Percentiles rank a stretch among this genome's conserved stretches.
Conservation (phyloP, 2,329 filamentous ascomycete genomes). For the Aspergillus fischeri region DNA sequence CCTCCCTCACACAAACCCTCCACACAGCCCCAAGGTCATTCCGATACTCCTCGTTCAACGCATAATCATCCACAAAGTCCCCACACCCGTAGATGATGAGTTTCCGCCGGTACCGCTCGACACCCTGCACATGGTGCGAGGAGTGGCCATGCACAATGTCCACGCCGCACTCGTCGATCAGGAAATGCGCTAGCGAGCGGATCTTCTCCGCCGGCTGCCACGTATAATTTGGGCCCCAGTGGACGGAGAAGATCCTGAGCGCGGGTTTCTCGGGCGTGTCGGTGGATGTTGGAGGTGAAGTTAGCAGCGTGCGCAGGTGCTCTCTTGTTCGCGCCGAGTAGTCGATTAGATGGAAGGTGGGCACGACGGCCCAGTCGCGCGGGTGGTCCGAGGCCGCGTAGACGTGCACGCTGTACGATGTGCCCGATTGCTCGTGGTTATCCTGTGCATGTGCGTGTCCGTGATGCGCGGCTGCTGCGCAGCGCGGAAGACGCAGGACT, state of each 20-base stretch:
- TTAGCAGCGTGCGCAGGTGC: slow-evolving; percentile 21
- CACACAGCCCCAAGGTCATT: slow-evolving; percentile 41
- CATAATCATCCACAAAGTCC: slow-evolving; percentile 44
- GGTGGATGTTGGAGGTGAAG: background rate
- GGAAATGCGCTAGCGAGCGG: slow-evolving; percentile 33
- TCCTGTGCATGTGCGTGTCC: background rate
- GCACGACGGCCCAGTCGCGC: slow-evolving; percentile 26
- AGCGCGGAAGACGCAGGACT: slow-evolving; percentile 20
- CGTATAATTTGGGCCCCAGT: slow-evolving; percentile 41
- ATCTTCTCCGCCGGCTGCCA: slow-evolving; percentile 33
- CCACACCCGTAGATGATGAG: slow-evolving; percentile 41
- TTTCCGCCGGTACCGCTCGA: slow-evolving; percentile 33
- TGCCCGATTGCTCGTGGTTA: background rate
- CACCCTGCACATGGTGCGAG: slow-evolving; percentile 40
- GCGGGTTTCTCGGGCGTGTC: slow-evolving; percentile 5
- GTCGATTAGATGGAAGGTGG: slow-evolving; percentile 36
- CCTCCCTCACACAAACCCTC: slow-evolving; percentile 29
- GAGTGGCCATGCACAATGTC: slow-evolving; percentile 42
- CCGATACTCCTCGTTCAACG: slow-evolving; percentile 27
- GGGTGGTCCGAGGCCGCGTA: slow-evolving; percentile 39
- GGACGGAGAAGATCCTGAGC: slow-evolving; percentile 38
- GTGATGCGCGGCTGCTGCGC: background rate
- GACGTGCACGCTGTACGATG: slow-evolving; percentile 24
- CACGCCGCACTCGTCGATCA: slow-evolving; percentile 39
- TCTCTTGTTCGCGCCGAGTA: slow-evolving; percentile 23